Base-by-base conservation (phyloP, 2,329 filamentous ascomycete genomes). In the Magnaporthiopsis poae region DNA sequence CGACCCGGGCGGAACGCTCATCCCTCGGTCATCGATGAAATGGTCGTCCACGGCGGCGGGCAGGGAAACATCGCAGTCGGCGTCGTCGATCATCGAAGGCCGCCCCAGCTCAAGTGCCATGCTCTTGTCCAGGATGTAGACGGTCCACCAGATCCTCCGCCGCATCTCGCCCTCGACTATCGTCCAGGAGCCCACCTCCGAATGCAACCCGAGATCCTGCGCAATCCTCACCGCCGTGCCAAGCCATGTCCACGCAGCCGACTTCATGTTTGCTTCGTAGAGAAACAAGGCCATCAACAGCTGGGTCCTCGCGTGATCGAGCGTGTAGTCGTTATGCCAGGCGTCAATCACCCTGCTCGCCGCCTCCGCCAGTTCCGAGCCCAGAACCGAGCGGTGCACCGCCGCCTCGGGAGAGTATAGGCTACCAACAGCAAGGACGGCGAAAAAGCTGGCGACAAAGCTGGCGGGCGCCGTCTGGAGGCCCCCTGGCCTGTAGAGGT, bases 91-190 rank as follows among this genome's bases (percentile, higher is more conserved):
- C 70, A 93, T 78, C 66, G 90, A 85, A 0, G 94, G 92, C 64
- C 90, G 87, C 11, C 91, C 90, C 46, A 92, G 82, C 74, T 96
- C 93, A 15, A 96, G 80, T 0, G 92, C 88, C 64, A 96, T 80
- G 33, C 90, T 84, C 69, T 92, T 87, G 78, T 99, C 95, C 79
- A 93, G 87, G 61, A 92, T 86, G 77, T 98, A 98, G 67, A 96
- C 86, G 18, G 91, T 87, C 92, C 95, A 99, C 94, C 94, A 99
- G 2, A 95, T 86, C 66, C 93, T 84, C 68, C 90, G 87, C 66
- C 93, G 87, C 86, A 94, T 92, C 76, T 98, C 94, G 13, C 86
- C 86, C 72, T 96, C 92, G 18, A 96, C 80, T 0, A 87, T 82
- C 2, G 90, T 84, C 83, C 89, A 92, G 0, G 88, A 83, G 0